A percentile compares a stretch with the other conserved stretches of the same genome.
Evolutionary conservation across 805 yeast genomes (phyloP).

Genomic region (Candida tammaniensis): DNA sequence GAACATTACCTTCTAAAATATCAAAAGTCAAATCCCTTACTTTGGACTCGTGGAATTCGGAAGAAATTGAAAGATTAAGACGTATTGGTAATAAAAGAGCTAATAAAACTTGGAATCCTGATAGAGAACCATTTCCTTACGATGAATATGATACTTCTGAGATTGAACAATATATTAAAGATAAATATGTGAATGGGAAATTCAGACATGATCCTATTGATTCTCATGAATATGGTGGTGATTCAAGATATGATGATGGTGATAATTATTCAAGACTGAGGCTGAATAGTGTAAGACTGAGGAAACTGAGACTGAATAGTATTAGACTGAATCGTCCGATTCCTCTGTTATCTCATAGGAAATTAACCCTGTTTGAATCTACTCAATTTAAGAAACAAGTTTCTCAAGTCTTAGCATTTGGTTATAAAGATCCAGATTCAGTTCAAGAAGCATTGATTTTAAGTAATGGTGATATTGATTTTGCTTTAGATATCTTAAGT

Average conservation of each 20-base stretch:
- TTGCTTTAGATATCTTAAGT: conserved; percentile 58
- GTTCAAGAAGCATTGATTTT: conserved; percentile 61
- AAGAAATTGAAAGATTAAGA: conserved; percentile 47
- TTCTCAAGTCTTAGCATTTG: conserved; percentile 45
- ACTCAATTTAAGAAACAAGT: conserved; percentile 50
- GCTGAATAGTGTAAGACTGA: conserved; percentile 7
- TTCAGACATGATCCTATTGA: conserved; percentile 44
- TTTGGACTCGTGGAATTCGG: conserved; percentile 63
- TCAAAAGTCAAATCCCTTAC: conserved; percentile 72
- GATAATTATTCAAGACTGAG: conserved; percentile 1
- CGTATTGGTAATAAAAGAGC: conserved; percentile 64
- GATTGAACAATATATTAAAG: conserved; percentile 58
- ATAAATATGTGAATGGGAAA: conserved; percentile 66
- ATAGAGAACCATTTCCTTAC: conserved; percentile 64
- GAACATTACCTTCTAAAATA: conserved; percentile 53
- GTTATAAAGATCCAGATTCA: conserved; percentile 54
- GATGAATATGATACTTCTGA: conserved; percentile 62
- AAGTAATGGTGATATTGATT: conserved; percentile 56
- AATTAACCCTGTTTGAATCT: conserved; percentile 52
- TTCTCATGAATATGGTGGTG: conserved; percentile 30
- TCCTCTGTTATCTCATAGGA: conserved; percentile 48
- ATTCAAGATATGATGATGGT: conserved; percentile 21
- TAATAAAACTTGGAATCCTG: conserved; percentile 64
- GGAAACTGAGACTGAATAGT: conserved; percentile 22
- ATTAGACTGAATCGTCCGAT: conserved; percentile 16